A percentile compares a stretch with the other conserved stretches of the same genome.
phyloP scores from a whole-genome alignment of 2,329 filamentous ascomycete genomes.

The Balansia obtecta region DNA sequence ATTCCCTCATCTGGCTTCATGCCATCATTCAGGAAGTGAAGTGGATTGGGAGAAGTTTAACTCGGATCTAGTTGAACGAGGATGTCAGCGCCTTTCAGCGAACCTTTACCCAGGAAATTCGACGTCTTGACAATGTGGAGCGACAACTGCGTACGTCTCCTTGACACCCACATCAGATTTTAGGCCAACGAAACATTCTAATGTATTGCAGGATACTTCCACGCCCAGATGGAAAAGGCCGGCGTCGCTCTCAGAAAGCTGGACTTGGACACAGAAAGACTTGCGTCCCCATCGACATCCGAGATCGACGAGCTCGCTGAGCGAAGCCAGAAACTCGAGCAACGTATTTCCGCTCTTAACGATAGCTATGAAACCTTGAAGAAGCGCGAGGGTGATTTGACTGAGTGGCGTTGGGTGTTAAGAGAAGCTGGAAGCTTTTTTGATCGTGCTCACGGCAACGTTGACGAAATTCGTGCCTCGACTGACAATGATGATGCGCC shows the following conservation, averaged over 20 bases:
- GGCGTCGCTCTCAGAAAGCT: conserved; percentile 77
- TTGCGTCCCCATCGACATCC: conserved; percentile 77
- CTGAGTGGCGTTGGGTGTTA: conserved; percentile 96
- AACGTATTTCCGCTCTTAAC: conserved; percentile 81
- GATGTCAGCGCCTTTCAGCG: conserved; percentile 90
- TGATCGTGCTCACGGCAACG: conserved; percentile 88
- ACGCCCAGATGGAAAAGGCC: conserved; percentile 88
- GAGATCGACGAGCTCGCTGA: conserved; percentile 96
- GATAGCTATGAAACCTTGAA: conserved; percentile 98
- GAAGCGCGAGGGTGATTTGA: conserved; percentile 92
- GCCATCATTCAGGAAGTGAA: neutral
- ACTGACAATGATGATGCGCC: conserved; percentile 87
- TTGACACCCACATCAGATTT: neutral
- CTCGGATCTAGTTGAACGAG: conserved; percentile 63
- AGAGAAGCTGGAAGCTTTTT: conserved; percentile 96
- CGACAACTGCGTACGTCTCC: conserved; percentile 73
- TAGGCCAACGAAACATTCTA: conserved; percentile 12
- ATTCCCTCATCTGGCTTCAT: neutral
- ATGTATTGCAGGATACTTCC: conserved; percentile 65
- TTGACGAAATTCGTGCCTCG: conserved; percentile 89
- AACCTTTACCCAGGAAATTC: conserved; percentile 95
- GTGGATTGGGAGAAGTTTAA: neutral
- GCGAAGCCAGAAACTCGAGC: conserved; percentile 83
- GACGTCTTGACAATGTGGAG: conserved; percentile 94
- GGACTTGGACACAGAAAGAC: conserved; percentile 76